Evolutionary conservation across 2,329 filamentous ascomycete genomes (phyloP).

Genomic region (Drechslerella stenobrocha): DNA sequence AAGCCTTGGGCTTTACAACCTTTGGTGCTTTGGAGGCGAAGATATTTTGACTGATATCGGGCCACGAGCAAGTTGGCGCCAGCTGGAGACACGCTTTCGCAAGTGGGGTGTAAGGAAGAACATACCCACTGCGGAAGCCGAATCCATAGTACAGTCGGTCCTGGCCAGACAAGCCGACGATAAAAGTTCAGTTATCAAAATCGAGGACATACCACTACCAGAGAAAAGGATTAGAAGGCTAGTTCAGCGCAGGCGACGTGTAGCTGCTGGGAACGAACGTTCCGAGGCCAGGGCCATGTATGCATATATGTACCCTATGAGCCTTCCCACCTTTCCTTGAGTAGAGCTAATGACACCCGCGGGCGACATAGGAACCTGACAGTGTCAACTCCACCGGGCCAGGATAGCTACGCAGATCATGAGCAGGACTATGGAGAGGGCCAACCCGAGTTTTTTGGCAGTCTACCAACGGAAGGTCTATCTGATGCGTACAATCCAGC

Average conservation of each 20-base stretch:
- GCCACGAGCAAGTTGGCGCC: no score
- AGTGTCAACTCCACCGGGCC: not conserved
- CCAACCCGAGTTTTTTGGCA: not conserved
- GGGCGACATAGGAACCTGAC: not conserved
- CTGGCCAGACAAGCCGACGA: not conserved
- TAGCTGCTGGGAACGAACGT: not conserved
- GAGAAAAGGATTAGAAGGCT: not conserved
- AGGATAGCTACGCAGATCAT: not conserved
- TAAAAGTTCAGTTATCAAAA: not conserved
- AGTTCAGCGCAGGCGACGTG: not conserved
- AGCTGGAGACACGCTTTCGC: not conserved
- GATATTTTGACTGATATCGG: no score
- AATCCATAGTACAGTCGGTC: not conserved
- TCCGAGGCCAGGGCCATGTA: not conserved
- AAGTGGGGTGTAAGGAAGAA: conserved; percentile 1
- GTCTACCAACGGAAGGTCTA: not conserved
- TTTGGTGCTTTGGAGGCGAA: no score
- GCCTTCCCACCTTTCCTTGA: not conserved
- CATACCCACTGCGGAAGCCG: not conserved
- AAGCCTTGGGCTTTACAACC: no score
- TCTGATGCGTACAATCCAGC: not conserved
- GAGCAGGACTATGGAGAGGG: not conserved
- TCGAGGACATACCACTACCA: not conserved
- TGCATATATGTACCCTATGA: not conserved
- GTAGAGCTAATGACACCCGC: no score